phyloP scores from a whole-genome alignment of 768 basidiomycete genomes.

The Kwoniella dendrophila region DNA sequence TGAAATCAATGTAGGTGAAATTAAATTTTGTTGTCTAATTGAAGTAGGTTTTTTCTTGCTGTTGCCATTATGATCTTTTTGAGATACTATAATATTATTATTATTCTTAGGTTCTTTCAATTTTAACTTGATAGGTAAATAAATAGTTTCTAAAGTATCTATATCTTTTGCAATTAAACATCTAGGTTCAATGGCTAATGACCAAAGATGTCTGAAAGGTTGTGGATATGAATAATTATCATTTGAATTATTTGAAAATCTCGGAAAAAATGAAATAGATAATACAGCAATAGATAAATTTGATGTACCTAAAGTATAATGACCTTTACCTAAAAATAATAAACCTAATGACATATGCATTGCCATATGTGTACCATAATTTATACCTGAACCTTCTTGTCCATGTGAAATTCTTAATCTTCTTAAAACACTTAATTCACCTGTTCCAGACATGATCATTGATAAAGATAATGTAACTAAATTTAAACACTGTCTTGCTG shows the following conservation, averaged over 20 bases:
- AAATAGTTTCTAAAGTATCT: conserved; percentile 85
- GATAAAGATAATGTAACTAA: conserved; percentile 81
- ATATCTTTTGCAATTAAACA: conserved; percentile 91
- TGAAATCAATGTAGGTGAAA: conserved; percentile 89
- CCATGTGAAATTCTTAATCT: conserved; percentile 87
- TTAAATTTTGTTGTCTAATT: conserved; percentile 70
- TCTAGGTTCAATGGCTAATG: conserved; percentile 88
- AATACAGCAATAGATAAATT: conserved; percentile 88
- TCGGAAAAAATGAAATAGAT: conserved; percentile 87
- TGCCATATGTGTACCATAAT: conserved; percentile 84
- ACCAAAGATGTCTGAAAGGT: conserved; percentile 93
- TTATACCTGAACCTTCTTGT: conserved; percentile 64
- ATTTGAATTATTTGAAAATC: conserved; percentile 72
- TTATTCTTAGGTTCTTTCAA: conserved; percentile 75
- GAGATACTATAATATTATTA: too few species aligned
- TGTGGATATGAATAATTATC: conserved; percentile 92
- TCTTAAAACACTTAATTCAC: conserved; percentile 84
- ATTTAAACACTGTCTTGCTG: conserved; percentile 83
- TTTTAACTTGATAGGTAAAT: conserved; percentile 86
- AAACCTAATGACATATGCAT: conserved; percentile 88
- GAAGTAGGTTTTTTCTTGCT: conserved; percentile 42
- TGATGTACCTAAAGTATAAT: conserved; percentile 87
- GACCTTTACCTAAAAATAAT: conserved; percentile 88
- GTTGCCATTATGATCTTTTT: conserved; percentile 25
- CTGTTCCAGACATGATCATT: conserved; percentile 97